Percentiles rank a stretch among this genome's conserved stretches.
These are phyloP conservation scores for Violaceomyces palustris DNA, from an alignment of 1,284 basidiomycete genomes.

Conservation along the genomic window DNA sequence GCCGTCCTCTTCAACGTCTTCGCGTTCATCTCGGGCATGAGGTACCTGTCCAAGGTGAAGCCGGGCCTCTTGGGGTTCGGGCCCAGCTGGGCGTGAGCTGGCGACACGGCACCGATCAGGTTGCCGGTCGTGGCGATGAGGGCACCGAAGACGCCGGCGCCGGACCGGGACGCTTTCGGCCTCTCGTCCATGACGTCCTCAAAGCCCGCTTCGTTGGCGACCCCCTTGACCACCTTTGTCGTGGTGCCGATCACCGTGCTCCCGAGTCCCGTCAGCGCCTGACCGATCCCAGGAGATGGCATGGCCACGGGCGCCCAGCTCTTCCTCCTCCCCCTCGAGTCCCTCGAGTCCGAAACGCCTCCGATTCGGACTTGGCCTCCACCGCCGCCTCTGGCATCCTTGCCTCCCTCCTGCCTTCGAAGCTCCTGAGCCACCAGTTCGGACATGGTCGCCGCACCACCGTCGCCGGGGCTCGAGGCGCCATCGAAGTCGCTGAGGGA, in stretches of 20 bases:
- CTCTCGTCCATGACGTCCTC: constrained; percentile 51
- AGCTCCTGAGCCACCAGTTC: constrained; percentile 2
- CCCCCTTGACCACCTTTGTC: constrained; percentile 31
- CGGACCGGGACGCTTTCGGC: constrained; percentile 60
- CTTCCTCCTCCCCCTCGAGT: constrained; percentile 12
- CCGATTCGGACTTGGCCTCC: not conserved
- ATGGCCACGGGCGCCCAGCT: constrained; percentile 14
- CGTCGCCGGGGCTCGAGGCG: constrained; percentile 3
- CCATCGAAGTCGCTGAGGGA: constrained; percentile 14
- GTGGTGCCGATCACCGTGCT: constrained; percentile 17
- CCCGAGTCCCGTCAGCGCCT: constrained; percentile 28
- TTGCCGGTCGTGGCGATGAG: constrained; percentile 70
- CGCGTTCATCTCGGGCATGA: constrained; percentile 50
- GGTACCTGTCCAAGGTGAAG: constrained; percentile 64
- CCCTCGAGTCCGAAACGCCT: not conserved
- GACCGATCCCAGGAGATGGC: constrained; percentile 19
- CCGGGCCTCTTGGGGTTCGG: constrained; percentile 67
- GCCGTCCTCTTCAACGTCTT: constrained; percentile 50
- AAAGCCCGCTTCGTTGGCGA: constrained; percentile 43
- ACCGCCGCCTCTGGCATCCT: too few relatives aligned
- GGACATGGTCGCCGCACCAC: not conserved
- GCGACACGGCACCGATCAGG: constrained; percentile 51
- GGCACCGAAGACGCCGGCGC: constrained; percentile 68
- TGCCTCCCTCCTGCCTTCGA: too few relatives aligned
- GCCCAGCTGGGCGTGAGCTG: constrained; percentile 56